These are phyloP conservation scores for Hsuehochloa calcarea DNA, from an alignment of 176 grass and related monocot species.

Conservation along the genomic window DNA sequence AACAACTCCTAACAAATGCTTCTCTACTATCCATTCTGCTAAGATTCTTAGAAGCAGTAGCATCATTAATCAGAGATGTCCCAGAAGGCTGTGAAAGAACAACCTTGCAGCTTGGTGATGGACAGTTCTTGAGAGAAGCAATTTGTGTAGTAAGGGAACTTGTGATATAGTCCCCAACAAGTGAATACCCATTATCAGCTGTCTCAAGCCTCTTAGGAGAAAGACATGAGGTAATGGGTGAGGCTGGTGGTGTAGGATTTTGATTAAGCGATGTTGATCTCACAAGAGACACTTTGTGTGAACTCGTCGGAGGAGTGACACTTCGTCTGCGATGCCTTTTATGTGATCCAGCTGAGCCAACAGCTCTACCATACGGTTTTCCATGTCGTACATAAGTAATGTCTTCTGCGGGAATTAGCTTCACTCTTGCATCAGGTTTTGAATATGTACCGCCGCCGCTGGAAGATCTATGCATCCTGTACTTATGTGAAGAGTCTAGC, in stretches of 20 bases:
- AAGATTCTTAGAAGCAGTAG: constrained; percentile 1
- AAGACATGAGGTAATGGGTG: background rate
- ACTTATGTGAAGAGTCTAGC: constrained; percentile 14
- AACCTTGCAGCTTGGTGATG: constrained; percentile 21
- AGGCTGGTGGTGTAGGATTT: background rate
- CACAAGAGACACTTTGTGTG: constrained; percentile 21
- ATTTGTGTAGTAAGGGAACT: background rate
- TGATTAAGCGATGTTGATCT: background rate
- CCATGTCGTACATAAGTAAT: constrained; percentile 35
- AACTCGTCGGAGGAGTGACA: constrained; percentile 36
- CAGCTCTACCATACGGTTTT: constrained; percentile 35
- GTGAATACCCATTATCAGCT: constrained; percentile 7
- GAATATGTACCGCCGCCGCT: constrained; percentile 30
- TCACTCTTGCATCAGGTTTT: constrained; percentile 56
- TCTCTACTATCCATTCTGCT: background rate
- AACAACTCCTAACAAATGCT: background rate
- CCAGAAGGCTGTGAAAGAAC: background rate
- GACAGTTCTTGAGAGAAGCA: background rate
- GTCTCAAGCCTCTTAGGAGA: constrained; percentile 1
- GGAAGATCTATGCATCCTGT: constrained; percentile 20
- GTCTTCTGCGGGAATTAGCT: constrained; percentile 57
- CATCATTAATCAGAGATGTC: background rate
- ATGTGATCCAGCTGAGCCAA: constrained; percentile 7
- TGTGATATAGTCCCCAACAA: background rate
- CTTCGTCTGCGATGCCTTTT: constrained; percentile 31